A percentile compares a stretch with the other conserved stretches of the same genome.
These are phyloP conservation scores for Plasmodium cynomolgi DNA, from an alignment of 169 alveolate genomes.

Conservation along the genomic window DNA sequence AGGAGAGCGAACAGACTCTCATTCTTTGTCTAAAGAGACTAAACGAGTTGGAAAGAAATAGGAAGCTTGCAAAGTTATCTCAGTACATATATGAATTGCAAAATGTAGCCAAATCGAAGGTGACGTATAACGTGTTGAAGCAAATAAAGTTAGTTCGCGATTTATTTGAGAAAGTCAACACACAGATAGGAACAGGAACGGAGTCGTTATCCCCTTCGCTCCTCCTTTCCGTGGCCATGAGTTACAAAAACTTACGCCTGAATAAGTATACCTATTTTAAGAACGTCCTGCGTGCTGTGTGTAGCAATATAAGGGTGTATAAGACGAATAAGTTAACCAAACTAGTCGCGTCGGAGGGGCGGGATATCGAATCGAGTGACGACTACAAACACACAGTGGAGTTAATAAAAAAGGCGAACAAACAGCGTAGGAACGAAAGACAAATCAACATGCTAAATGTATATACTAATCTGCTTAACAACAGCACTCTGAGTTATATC, in stretches of 20 bases:
- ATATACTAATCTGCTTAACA: slow-evolving; percentile 25
- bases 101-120: slow-evolving; percentile 44
- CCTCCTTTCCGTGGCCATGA: slow-evolving; percentile 28
- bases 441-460: slow-evolving; percentile 48
- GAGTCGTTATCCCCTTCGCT: slow-evolving; percentile 33
- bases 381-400: slow-evolving; percentile 51
- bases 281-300: slow-evolving; percentile 28
- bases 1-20: slow-evolving; percentile 58
- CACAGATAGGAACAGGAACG: neutral
- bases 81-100: slow-evolving; percentile 48
- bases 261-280: slow-evolving; percentile 59
- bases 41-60: slow-evolving; percentile 43
- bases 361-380: neutral
- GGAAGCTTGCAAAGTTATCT: slow-evolving; percentile 12
- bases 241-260: slow-evolving; percentile 30
- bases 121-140: slow-evolving; percentile 27
- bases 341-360: neutral
- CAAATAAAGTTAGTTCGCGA: slow-evolving; percentile 12
- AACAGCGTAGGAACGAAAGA: neutral
- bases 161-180: slow-evolving; percentile 19
- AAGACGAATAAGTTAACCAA: slow-evolving; percentile 24
- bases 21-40: slow-evolving; percentile 24
- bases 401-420: slow-evolving; percentile 1
- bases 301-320: slow-evolving; percentile 45
- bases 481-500: slow-evolving; percentile 35